Conservation (phyloP, 441 rosid species). For the Populus hybrid region DNA sequence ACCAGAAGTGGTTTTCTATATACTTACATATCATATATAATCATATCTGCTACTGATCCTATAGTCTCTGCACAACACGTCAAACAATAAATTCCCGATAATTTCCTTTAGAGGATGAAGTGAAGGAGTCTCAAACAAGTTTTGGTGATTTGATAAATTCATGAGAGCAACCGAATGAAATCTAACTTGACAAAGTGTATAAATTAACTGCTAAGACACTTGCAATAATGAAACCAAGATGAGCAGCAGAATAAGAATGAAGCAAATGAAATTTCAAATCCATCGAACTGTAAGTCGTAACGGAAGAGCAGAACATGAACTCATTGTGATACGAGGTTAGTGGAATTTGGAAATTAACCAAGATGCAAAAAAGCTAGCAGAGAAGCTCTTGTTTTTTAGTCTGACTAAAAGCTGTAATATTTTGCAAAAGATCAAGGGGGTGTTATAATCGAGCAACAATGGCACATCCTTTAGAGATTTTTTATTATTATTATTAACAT, state of each 20-base stretch:
- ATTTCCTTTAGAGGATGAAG: too few species aligned
- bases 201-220: neutral
- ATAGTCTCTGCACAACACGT: too few species aligned
- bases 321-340: too few species aligned
- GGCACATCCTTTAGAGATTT: neutral
- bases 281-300: neutral
- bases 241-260: neutral
- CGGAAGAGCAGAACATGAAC: neutral
- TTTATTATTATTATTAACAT: too few species aligned
- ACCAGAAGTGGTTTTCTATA: too few species aligned
- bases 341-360: neutral
- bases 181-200: neutral
- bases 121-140: neutral
- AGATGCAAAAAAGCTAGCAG: neutral
- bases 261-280: neutral
- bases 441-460: neutral
- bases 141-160: neutral
- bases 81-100: too few species aligned
- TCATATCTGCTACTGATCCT: too few species aligned
- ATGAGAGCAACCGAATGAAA: neutral
- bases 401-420: neutral
- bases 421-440: neutral
- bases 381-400: neutral
- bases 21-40: too few species aligned
- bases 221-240: neutral